phyloP scores from a whole-genome alignment of 345 rosid genomes.

The Arabis alpina region DNA sequence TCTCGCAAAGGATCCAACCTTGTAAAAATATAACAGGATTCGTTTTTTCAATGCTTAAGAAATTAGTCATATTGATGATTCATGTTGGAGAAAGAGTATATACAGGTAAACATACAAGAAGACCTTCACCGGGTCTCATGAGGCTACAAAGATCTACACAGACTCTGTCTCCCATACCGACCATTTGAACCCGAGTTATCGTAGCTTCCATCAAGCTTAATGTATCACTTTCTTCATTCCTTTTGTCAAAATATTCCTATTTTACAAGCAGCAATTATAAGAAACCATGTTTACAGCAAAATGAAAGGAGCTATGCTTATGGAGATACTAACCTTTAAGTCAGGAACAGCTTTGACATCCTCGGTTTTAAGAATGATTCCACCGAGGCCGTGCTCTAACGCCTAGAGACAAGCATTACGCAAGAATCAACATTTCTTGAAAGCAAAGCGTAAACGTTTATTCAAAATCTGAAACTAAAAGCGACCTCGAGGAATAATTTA shows the following conservation, averaged over 20 bases:
- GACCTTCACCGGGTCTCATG: constrained; percentile 93
- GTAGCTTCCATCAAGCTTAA: constrained; percentile 67
- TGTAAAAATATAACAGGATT: neutral
- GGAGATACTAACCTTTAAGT: constrained; percentile 59
- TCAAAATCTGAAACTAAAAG: constrained; percentile 23
- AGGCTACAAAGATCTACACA: constrained; percentile 97
- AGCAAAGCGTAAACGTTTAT: neutral
- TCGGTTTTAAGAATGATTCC: constrained; percentile 73
- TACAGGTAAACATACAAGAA: constrained; percentile 61
- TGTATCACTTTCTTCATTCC: constrained; percentile 58
- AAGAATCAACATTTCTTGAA: neutral
- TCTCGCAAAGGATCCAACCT: constrained; percentile 94
- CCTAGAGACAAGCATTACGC: constrained; percentile 46
- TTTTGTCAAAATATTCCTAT: constrained; percentile 84
- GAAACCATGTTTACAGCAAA: constrained; percentile 1
- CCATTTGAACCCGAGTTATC: constrained; percentile 57
- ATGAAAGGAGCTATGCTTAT: constrained; percentile 15
- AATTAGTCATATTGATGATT: neutral
- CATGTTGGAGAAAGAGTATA: constrained; percentile 13
- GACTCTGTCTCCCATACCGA: constrained; percentile 90
- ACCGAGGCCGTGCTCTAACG: constrained; percentile 83
- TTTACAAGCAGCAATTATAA: constrained; percentile 10
- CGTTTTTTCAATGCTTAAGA: neutral
- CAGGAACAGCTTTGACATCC: constrained; percentile 64
- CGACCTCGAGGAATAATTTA: constrained; percentile 73